Conservation (phyloP, 208 protist species). For the Crithidia bombi region DNA sequence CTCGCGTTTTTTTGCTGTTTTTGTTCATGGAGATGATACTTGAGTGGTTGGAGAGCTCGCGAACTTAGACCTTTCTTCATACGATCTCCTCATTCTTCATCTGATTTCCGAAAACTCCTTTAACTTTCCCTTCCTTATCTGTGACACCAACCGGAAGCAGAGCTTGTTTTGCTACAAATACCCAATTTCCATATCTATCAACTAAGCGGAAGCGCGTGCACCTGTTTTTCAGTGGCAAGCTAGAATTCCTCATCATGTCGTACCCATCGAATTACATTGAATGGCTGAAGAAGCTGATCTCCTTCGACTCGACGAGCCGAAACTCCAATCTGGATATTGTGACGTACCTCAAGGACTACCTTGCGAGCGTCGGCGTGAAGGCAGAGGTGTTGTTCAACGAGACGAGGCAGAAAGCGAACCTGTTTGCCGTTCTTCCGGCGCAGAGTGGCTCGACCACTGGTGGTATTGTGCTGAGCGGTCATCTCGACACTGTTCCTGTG, state of each 20-base stretch:
- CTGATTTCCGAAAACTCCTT: slow-evolving; percentile 5
- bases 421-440: slow-evolving; percentile 54
- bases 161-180: background rate
- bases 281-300: slow-evolving; percentile 55
- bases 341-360: slow-evolving; percentile 34
- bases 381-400: slow-evolving; percentile 38
- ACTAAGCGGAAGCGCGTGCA: too few relatives aligned
- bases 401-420: slow-evolving; percentile 47
- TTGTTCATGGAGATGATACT: too few relatives aligned
- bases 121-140: background rate
- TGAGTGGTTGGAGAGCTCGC: too few relatives aligned
- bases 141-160: background rate
- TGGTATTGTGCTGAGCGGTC: slow-evolving; percentile 60
- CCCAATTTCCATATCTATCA: background rate
- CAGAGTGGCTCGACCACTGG: slow-evolving; percentile 34
- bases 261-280: slow-evolving; percentile 21
- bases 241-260: slow-evolving; percentile 10
- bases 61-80: too few relatives aligned
- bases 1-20: too few relatives aligned
- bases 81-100: slow-evolving; percentile 8
- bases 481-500: slow-evolving; percentile 56
- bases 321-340: slow-evolving; percentile 63
- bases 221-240: too few relatives aligned
- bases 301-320: slow-evolving; percentile 47
- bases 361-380: slow-evolving; percentile 34